Base-by-base conservation (phyloP, 768 basidiomycete genomes). In the Plicaturopsis crispa region DNA sequence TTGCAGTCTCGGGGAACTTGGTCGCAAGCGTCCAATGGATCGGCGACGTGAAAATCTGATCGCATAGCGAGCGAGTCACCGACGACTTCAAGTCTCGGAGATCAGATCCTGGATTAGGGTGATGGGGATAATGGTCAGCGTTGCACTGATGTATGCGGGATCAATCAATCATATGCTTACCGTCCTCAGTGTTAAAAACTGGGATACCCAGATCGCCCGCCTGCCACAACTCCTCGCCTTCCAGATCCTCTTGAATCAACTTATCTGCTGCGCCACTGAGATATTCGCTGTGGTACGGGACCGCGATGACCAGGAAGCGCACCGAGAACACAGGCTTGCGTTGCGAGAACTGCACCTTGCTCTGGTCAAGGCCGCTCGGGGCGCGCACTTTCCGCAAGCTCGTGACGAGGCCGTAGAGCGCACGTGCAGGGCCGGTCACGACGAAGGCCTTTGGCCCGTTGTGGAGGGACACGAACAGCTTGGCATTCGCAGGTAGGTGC, bases 21-120 rank as follows among this genome's bases (percentile, higher is more conserved):
- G 89, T 93, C 4, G 92, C 92, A 51, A 81, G 80, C 30, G 73
- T 66, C 96, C 96, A 98, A 64, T 96, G 86, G 48, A 99, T 92
- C 10, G 89, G 86, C 22, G 70, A 72, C 1, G 83, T 87, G 59
- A 94, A 94, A 49, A 98, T 91, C 56, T 94, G 92, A 47, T 92
- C 87, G 60, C 84, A 92, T 18, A 99, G 72, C 0, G 88, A 89
- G 16, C 78, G 77, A 32, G 91, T 89, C 45, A 99, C 69, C 1
- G 90, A 88, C 2, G 73, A 67, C n/a, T 67, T 50, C 6, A 73
- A 57, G 16, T 65, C 46, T 32, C 93, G 82, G 52, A 99, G 70
- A 61, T 99, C 93, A 33, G 82, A 75, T 37, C 94, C 92, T 94
- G 51, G 36, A 33, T n/a, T n/a, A n/a, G n/a, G n/a, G n/a, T n/a